These are phyloP conservation scores for Hypoxylon sp. DNA, from an alignment of 2,329 filamentous ascomycete genomes.

Conservation along the genomic window DNA sequence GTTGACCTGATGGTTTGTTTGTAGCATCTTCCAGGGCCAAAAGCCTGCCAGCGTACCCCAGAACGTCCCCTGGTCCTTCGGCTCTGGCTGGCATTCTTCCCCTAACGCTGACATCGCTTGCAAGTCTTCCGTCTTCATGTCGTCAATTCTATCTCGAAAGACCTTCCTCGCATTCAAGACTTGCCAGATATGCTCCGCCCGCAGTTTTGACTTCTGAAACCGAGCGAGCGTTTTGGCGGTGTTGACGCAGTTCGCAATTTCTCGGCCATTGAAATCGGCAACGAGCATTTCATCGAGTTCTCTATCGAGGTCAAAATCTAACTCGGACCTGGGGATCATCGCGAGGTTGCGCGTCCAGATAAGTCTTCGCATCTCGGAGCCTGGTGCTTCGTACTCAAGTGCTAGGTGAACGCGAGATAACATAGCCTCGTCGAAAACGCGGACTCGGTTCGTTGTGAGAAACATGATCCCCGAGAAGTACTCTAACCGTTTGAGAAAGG, in stretches of 20 bases:
- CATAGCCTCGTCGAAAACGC: constrained; percentile 57
- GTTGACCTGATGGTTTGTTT: neutral
- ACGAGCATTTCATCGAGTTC: constrained; percentile 27
- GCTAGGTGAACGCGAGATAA: constrained; percentile 56
- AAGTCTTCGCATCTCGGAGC: constrained; percentile 12
- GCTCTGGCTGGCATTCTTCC: neutral
- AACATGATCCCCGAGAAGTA: constrained; percentile 56
- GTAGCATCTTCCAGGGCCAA: neutral
- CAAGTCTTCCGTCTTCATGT: neutral
- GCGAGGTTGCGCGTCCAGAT: constrained; percentile 21
- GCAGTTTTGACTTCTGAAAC: neutral
- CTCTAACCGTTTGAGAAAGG: constrained; percentile 55
- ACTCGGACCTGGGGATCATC: neutral
- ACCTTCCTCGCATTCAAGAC: neutral
- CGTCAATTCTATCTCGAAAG: neutral
- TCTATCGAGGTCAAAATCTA: neutral
- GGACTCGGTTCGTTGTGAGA: constrained; percentile 59
- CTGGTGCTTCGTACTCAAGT: constrained; percentile 49
- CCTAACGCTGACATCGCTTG: neutral
- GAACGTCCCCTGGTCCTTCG: neutral
- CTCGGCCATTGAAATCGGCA: constrained; percentile 36
- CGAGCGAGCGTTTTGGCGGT: constrained; percentile 1
- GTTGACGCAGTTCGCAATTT: constrained; percentile 43
- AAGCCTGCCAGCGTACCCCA: neutral
- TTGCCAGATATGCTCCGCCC: neutral